Base-by-base conservation (phyloP, 352 stramenopile species). In the Globisporangium lucens region DNA sequence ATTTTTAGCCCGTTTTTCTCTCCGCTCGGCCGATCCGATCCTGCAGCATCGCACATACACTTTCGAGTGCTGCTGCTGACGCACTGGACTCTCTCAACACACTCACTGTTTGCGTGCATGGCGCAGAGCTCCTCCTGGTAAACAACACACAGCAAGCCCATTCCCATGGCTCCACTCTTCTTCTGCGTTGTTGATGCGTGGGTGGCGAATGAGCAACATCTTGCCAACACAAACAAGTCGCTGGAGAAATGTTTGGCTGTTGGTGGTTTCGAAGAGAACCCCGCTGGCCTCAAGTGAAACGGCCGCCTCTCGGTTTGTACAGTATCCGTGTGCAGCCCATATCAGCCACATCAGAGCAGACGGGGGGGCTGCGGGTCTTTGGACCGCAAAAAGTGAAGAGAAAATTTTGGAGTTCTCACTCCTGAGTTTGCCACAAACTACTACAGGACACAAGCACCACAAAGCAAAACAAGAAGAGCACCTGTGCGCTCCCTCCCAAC, bases 381-480 rank as follows among this genome's bases (percentile, higher is more conserved):
- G 47, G n/a, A 29, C n/a, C 22, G n/a, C 46, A 55, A 55, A 55
- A 29, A 13, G 22, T 30, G 22, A 55, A 13, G 47, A 55, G 47
- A 55, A 55, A 55, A 8, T 17, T 55, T 29, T 55, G n/a, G 47
- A 29, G 47, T 55, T 55, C 47, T 55, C 47, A 55, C 47, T 55
- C 47, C 47, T 55, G 47, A 55, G 47, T 55, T 55, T 55, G 20
- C 47, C 47, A 29, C 47, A 29, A 24, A 55, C 47, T 6, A 30
- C 47, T 20, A 53, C 46, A 10, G 17, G 46, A 53, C 46, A 22
- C 47, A 27, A 55, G 47, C 8, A 24, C n/a, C 10, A 24, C 17
- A 33, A 33, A 33, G 30, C 43, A 51, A 20, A 46, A 4, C 38
- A 20, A 46, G 38, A 51, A 51, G 43, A 22, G 27, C 52, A 58